These are phyloP conservation scores for Thalassiosira allenii DNA, from an alignment of 352 stramenopile species.

Conservation along the genomic window DNA sequence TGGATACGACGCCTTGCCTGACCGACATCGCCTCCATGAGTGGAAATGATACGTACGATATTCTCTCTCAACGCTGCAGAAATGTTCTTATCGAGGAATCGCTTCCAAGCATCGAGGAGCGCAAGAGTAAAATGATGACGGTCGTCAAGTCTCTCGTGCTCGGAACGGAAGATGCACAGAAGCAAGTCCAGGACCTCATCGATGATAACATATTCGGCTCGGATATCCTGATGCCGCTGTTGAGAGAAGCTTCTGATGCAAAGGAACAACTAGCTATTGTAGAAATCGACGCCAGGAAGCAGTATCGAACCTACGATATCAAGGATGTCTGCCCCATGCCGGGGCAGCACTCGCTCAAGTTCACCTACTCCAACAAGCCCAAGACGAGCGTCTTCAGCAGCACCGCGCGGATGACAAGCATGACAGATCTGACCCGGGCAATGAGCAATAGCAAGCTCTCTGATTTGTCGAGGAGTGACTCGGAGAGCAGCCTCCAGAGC, in stretches of 20 bases:
- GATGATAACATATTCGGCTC: slow-evolving; percentile 82
- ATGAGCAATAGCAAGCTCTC: slow-evolving; percentile 76
- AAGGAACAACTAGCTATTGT: slow-evolving; percentile 83
- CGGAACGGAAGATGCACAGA: slow-evolving; percentile 48
- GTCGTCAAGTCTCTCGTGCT: slow-evolving; percentile 62
- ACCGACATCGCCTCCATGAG: slow-evolving; percentile 86
- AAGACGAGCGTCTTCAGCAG: slow-evolving; percentile 79
- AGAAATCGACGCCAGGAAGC: slow-evolving; percentile 88
- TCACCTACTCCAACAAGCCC: slow-evolving; percentile 82
- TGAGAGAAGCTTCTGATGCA: slow-evolving; percentile 60
- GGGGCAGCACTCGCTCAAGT: slow-evolving; percentile 74
- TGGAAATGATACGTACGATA: slow-evolving; percentile 88
- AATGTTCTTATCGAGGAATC: slow-evolving; percentile 97
- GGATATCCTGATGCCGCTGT: slow-evolving; percentile 85
- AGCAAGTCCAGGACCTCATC: slow-evolving; percentile 76
- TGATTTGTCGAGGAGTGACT: slow-evolving; percentile 69
- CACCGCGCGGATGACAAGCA: slow-evolving; percentile 77
- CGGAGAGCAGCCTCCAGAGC: slow-evolving; percentile 68
- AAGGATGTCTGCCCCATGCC: slow-evolving; percentile 65
- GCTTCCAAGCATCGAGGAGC: slow-evolving; percentile 94
- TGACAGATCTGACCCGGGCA: slow-evolving; percentile 81
- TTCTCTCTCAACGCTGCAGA: slow-evolving; percentile 93
- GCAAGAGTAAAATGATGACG: slow-evolving; percentile 81
- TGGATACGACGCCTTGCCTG: slow-evolving; percentile 77
- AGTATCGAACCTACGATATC: slow-evolving; percentile 86